phyloP scores from a whole-genome alignment of 2,329 filamentous ascomycete genomes.

The Zymoseptoria passerinii region DNA sequence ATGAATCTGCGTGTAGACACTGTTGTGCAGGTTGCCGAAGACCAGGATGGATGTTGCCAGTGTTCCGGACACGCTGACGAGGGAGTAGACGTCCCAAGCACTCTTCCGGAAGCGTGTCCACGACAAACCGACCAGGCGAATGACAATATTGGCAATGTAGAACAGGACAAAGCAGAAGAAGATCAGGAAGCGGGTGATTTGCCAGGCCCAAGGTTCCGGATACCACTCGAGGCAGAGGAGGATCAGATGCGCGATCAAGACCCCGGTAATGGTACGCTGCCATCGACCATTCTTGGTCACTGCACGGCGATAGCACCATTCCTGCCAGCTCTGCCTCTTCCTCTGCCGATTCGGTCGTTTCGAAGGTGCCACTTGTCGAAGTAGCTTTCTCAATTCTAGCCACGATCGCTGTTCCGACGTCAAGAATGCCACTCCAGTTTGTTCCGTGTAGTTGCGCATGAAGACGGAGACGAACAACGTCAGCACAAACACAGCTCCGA shows the following conservation, averaged over 20 bases:
- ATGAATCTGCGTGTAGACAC: conserved; percentile 70
- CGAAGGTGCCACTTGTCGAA: conserved; percentile 88
- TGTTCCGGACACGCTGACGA: conserved; percentile 70
- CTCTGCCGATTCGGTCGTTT: conserved; percentile 78
- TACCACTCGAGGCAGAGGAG: conserved; percentile 82
- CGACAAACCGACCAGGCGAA: conserved; percentile 79
- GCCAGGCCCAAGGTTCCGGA: conserved; percentile 64
- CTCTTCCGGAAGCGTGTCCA: conserved; percentile 89
- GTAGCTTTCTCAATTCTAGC: conserved; percentile 85
- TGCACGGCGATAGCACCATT: conserved; percentile 90
- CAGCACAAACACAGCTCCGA: conserved; percentile 91
- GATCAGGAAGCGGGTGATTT: conserved; percentile 54
- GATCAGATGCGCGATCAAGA: conserved; percentile 74
- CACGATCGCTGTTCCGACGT: conserved; percentile 94
- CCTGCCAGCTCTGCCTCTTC: conserved; percentile 65
- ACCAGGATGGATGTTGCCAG: conserved; percentile 75
- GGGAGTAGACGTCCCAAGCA: conserved; percentile 89
- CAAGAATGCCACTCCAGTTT: conserved; percentile 91
- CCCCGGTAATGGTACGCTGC: conserved; percentile 71
- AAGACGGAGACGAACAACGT: conserved; percentile 98
- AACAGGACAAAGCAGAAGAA: conserved; percentile 67
- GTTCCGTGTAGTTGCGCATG: conserved; percentile 99
- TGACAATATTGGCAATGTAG: conserved; percentile 72
- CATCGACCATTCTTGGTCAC: conserved; percentile 90
- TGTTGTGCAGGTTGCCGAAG: conserved; percentile 48